Conservation (phyloP, 768 basidiomycete genomes). For the Mrakia hoshinonis region DNA sequence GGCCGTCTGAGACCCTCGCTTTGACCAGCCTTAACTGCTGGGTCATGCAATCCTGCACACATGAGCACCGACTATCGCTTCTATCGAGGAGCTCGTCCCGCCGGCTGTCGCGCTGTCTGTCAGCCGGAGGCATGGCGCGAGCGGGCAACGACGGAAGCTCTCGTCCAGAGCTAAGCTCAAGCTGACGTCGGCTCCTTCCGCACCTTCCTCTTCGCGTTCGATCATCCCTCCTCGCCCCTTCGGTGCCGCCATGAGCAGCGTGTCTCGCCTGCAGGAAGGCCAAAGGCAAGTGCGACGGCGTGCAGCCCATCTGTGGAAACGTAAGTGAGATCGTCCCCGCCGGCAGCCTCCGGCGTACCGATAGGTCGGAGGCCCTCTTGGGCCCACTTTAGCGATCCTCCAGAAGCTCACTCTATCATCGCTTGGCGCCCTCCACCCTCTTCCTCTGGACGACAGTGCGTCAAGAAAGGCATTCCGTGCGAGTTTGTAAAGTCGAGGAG, state of each 20-base stretch:
- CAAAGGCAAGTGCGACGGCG: slow-evolving; percentile 21
- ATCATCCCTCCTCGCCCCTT: not conserved
- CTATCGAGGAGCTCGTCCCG: too few species aligned
- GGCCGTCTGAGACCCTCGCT: not conserved
- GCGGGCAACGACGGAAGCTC: too few species aligned
- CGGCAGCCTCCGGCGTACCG: too few species aligned
- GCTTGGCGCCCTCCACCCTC: not conserved
- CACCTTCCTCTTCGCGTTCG: not conserved
- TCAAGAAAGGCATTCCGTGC: slow-evolving; percentile 6
- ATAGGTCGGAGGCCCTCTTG: too few species aligned
- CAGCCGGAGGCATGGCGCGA: too few species aligned
- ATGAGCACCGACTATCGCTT: too few species aligned
- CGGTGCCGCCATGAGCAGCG: not conserved
- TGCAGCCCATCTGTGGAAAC: slow-evolving; percentile 16
- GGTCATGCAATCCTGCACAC: too few species aligned
- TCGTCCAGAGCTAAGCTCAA: too few species aligned
- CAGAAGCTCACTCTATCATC: not conserved
- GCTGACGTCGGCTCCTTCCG: not conserved
- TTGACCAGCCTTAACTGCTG: not conserved
- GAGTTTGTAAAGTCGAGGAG: slow-evolving; percentile 24
- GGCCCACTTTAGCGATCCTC: too few species aligned
- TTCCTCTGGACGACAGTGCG: slow-evolving; percentile 3
- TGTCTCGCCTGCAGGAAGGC: slow-evolving; percentile 10
- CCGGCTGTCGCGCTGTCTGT: too few species aligned
- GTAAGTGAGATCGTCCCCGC: not conserved